Base-by-base conservation (phyloP, 1,139 yeast species). In the Candida tropicalis region DNA sequence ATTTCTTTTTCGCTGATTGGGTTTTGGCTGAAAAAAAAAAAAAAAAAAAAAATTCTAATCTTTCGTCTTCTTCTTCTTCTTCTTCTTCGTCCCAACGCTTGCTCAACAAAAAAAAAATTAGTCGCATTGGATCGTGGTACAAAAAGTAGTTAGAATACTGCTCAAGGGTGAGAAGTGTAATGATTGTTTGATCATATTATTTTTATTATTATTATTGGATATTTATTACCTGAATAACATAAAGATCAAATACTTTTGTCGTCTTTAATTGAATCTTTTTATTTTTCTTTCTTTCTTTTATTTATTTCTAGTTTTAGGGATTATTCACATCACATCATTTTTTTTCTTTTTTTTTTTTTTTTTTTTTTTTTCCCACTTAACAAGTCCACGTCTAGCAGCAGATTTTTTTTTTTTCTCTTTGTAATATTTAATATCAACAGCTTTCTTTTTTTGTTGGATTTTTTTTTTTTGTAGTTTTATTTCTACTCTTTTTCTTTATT, bases 241-340 rank as follows among this genome's bases (percentile, higher is more conserved):
- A n/a, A 12, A 27, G 15, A 5, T 5, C 29, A 27, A 27, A 27
- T 15, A 27, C 17, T 27, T 27, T 27, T 27, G 29, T 27, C 29
- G 23, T 20, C 23, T 20, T 5, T 7, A 18, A 18, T 26, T 26
- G 7, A 11, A 11, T 15, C 7, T n/a, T 12, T 26, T 26, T 7
- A 9, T 15, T n/a, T 26, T 26, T 12, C 17, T 12, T 5, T 27
- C 16, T 29, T 29, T 16, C 10, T 16, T 16, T 5, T n/a, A n/a
- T n/a, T n/a, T n/a, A n/a, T n/a, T n/a, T n/a, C n/a, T n/a, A n/a
- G n/a, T n/a, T 16, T 29, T 29, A 13, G n/a, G 33, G 33, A 29
- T 29, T 16, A 15, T 18, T 29, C 20, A 16, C 23, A 29, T 29
- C 33, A 29, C 33, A 29, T 29, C 33, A 29, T 29, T 27, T 27